Evolutionary conservation across 2,329 filamentous ascomycete species (phyloP).

Genomic region (Microsporum ferrugineum): DNA sequence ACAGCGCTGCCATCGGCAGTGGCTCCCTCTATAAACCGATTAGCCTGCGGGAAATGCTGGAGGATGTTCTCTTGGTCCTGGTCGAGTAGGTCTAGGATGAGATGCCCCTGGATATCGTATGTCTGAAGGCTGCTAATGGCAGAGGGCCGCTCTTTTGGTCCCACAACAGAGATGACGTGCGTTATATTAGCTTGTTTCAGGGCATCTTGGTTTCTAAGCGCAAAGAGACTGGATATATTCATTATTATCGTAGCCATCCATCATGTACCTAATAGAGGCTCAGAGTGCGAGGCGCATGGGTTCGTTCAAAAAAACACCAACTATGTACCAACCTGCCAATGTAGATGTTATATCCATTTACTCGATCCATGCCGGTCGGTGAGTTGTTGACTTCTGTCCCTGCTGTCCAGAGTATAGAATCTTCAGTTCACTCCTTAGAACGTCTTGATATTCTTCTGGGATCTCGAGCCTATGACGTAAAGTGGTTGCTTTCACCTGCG

Average conservation of each 20-base stretch:
- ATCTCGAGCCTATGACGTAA: neutral
- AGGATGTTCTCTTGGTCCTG: slow-evolving; percentile 78
- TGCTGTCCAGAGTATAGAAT: neutral
- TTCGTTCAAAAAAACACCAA: neutral
- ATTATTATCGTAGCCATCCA: neutral
- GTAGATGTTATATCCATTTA: slow-evolving; percentile 2
- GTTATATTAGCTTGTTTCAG: slow-evolving; percentile 66
- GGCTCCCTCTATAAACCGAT: slow-evolving; percentile 70
- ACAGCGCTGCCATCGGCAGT: slow-evolving; percentile 50
- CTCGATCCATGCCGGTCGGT: neutral
- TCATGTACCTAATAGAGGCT: too few species aligned
- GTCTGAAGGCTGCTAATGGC: neutral
- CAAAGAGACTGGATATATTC: slow-evolving; percentile 54
- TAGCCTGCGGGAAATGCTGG: slow-evolving; percentile 63
- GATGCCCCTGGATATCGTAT: neutral
- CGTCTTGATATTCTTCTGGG: neutral
- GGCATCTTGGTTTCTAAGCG: slow-evolving; percentile 57
- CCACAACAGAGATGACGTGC: slow-evolving; percentile 75
- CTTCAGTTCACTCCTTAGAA: neutral
- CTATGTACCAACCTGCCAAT: slow-evolving; percentile 2
- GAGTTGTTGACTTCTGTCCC: neutral
- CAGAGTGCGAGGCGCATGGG: too few species aligned
- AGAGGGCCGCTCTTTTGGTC: slow-evolving; percentile 18
- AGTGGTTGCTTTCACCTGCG: neutral
- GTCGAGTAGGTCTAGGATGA: slow-evolving; percentile 61